A percentile compares a stretch with the other conserved stretches of the same genome.
These are phyloP conservation scores for Candida hispaniensis DNA, from an alignment of 805 yeast genomes.

Conservation along the genomic window DNA sequence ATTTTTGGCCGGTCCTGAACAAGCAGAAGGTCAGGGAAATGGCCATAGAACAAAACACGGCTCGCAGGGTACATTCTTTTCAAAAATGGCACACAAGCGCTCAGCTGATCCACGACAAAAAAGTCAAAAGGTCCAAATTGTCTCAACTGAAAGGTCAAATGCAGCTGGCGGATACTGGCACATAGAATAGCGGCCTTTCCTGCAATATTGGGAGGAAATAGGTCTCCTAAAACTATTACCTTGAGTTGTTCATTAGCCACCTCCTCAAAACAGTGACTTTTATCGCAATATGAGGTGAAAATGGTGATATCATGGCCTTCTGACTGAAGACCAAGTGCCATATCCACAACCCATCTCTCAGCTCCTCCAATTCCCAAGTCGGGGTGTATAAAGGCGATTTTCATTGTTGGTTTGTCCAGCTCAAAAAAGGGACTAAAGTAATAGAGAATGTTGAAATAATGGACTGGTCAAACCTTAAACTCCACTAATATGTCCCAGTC, in stretches of 20 bases:
- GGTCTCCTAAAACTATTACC: conserved; percentile 70
- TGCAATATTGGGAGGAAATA: conserved; percentile 55
- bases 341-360: conserved; percentile 91
- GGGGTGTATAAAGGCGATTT: conserved; percentile 61
- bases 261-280: conserved; percentile 83
- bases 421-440: no score
- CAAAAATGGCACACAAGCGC: conserved; percentile 71
- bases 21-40: conserved; percentile 83
- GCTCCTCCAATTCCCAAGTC: conserved; percentile 98
- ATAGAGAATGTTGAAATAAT: no score
- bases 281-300: conserved; percentile 87
- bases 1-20: conserved; percentile 39
- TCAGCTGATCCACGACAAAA: conserved; percentile 77
- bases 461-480: no score
- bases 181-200: conserved; percentile 69
- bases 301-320: conserved; percentile 52
- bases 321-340: conserved; percentile 76
- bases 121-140: conserved; percentile 51
- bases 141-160: conserved; percentile 41
- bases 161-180: conserved; percentile 75
- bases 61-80: conserved; percentile 30
- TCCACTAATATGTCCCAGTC: no score
- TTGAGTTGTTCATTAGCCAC: conserved; percentile 43
- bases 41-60: conserved; percentile 78
- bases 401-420: conserved; percentile 1